Evolutionary conservation across 805 yeast genomes (phyloP).

Genomic region (Candida silvicultrix): DNA sequence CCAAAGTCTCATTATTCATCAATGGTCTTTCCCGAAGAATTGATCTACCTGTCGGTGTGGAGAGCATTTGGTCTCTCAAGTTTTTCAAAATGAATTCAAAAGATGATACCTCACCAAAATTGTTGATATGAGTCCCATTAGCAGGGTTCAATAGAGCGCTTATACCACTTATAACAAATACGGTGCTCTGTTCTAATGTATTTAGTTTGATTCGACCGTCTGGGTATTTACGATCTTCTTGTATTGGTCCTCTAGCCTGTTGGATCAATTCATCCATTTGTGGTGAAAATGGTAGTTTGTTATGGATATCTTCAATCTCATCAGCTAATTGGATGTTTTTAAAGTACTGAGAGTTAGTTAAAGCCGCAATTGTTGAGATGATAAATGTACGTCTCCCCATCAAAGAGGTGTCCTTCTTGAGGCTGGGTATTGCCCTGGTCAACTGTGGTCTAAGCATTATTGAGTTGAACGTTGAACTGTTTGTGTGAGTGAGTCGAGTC

Average conservation of each 20-base stretch:
- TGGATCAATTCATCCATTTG: slow-evolving; percentile 1
- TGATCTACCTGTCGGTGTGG: slow-evolving; percentile 68
- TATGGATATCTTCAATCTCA: slow-evolving; percentile 46
- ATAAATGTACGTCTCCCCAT: slow-evolving; percentile 6
- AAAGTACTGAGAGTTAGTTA: slow-evolving; percentile 22
- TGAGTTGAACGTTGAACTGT: no score
- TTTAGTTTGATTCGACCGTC: slow-evolving; percentile 73
- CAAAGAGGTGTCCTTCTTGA: neutral
- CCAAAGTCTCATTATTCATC: slow-evolving; percentile 65
- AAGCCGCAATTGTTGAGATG: slow-evolving; percentile 13
- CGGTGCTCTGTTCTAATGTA: slow-evolving; percentile 49
- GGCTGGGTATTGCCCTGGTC: neutral
- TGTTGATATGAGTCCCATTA: slow-evolving; percentile 67
- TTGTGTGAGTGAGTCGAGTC: no score
- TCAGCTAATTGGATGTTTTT: slow-evolving; percentile 51
- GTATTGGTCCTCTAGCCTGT: neutral
- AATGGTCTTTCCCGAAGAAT: slow-evolving; percentile 77
- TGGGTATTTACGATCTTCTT: slow-evolving; percentile 45
- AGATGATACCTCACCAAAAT: slow-evolving; percentile 88
- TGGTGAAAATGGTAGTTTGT: neutral
- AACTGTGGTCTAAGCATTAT: no score
- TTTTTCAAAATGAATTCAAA: slow-evolving; percentile 55
- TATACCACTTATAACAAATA: slow-evolving; percentile 68
- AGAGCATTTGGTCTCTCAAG: slow-evolving; percentile 68
- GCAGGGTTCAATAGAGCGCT: slow-evolving; percentile 78